Base-by-base conservation (phyloP, 129 eudicot genomes). In the Gnaphalium uliginosum region DNA sequence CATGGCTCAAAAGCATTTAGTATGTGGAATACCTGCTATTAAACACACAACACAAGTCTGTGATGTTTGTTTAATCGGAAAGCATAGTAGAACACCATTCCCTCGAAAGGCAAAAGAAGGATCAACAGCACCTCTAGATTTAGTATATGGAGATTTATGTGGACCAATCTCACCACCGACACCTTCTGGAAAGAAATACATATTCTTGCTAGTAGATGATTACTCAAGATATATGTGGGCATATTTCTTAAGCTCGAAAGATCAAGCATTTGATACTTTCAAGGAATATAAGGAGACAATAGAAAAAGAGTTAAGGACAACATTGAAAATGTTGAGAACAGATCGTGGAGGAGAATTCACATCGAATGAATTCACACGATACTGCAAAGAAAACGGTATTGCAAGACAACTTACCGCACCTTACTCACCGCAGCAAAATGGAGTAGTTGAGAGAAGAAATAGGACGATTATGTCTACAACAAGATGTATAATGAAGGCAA, bases 201-300 rank as follows among this genome's bases (percentile, higher is more conserved):
- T 51, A 51, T 14, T 51, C 58, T 51, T 51, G 19, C 0, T 51
- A 51, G 58, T 51, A 51, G 58, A 51, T 51, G 58, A 51, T 19
- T 51, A 51, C 58, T 51, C 21, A 51, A 51, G 58, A 51, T 51
- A 51, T 51, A 51, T 51, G 58, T 51, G 58, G 58, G 19, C 48
- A 14, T 51, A 51, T 51, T 51, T 51, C 19, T 18, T 51, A 51
- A 18, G 19, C 15, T 13, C 21, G 19, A 51, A 51, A 51, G 58
- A 4, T 13, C 58, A 51, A 13, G 58, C 58, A 14, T 51, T 51
- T 51, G 58, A 18, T 4, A 51, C 19, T 1, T 51, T 51, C 58
- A 51, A 51, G 19, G 19, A 51, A 14, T 51, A 13, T 4, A 51
- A 51, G 19, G 6, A 51, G 5, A 51, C 19, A 13, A 13, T 41